Evolutionary conservation across 345 rosid species (phyloP), one percentile per base, ranked within the genome.

Genomic region (Heritiera littoralis): DNA sequence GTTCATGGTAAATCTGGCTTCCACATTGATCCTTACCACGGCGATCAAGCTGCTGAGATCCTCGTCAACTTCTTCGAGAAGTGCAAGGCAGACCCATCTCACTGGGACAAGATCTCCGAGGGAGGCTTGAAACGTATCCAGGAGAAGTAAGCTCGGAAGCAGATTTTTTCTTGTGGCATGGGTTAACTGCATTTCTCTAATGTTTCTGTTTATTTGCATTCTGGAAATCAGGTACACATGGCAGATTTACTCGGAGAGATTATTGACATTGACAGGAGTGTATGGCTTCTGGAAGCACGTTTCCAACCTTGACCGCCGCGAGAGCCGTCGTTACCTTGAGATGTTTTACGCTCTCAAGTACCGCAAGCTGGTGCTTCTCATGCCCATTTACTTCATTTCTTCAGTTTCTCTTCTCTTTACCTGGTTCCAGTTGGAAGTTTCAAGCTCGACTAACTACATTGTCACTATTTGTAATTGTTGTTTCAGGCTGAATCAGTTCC

Each of bases 211-310:
- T 48, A 14, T 59, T 52, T 58, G 18, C 0, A 6, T 77, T 45
- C 38, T 18, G 9, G 60, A 30, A 46, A 76, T 66, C 77, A 94
- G 98, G 84, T 92, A 94, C 41, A 94, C 98, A 6, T 94, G 98
- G 98, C 80, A 93, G 75, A 94, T 94, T 1, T 94, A 94, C 78
- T 93, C 98, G 6, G 88, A 93, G 83, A 86, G 98, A 88, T 92
- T 94, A 58, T 68, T 94, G 89, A 92, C 95, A 32, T 85, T 94
- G 72, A 94, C 98, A 0, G 97, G 92, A 66, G 98, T 94, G 7
- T 93, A 94, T 32, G 98, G 98, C 7, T 94, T 94, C 89, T 94
- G 97, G 98, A 95, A 95, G 60, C 97, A 93, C 35, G 99, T 95
- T 3, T 92, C 99, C 0, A 95, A 95, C 72, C 97, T 95, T n/a